A percentile compares a stretch with the other conserved stretches of the same genome.
Evolutionary conservation across 129 eudicot genomes (phyloP).

Genomic region (Scalesia atractyloides): DNA sequence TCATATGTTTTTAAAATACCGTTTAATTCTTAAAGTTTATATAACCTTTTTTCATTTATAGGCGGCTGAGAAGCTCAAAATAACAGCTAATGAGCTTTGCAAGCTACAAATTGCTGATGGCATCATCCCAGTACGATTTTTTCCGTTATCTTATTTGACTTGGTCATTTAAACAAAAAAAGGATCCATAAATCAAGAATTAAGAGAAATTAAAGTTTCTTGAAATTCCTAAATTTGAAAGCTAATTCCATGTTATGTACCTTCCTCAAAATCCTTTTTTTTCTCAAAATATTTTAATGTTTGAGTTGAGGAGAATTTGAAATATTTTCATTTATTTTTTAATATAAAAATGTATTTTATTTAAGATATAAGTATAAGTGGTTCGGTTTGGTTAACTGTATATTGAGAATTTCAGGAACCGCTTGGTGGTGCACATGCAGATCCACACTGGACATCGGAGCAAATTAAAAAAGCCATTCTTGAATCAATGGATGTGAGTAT

Average conservation of each 20-base stretch:
- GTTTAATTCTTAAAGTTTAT: conserved; percentile 16
- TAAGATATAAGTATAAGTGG: neutral
- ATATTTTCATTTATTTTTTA: neutral
- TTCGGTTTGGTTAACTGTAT: conserved; percentile 2
- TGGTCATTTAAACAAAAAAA: neutral
- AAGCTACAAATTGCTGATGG: conserved; percentile 78
- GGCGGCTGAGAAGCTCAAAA: conserved; percentile 93
- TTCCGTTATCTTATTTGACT: neutral
- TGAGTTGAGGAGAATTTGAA: neutral
- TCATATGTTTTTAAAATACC: neutral
- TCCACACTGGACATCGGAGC: conserved; percentile 91
- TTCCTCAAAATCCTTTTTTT: neutral
- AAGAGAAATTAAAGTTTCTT: neutral
- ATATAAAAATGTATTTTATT: neutral
- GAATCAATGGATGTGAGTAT: conserved; percentile 88
- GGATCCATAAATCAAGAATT: neutral
- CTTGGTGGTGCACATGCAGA: conserved; percentile 99
- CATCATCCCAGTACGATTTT: conserved; percentile 55
- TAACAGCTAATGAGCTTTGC: conserved; percentile 74
- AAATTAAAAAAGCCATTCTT: conserved; percentile 70
- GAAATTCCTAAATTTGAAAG: neutral
- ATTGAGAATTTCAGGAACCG: conserved; percentile 66
- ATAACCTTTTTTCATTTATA: conserved; percentile 26
- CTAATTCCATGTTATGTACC: neutral
- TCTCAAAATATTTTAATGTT: neutral